Evolutionary conservation across 331 rosid species (phyloP).

Genomic region (Ulmus americana): DNA sequence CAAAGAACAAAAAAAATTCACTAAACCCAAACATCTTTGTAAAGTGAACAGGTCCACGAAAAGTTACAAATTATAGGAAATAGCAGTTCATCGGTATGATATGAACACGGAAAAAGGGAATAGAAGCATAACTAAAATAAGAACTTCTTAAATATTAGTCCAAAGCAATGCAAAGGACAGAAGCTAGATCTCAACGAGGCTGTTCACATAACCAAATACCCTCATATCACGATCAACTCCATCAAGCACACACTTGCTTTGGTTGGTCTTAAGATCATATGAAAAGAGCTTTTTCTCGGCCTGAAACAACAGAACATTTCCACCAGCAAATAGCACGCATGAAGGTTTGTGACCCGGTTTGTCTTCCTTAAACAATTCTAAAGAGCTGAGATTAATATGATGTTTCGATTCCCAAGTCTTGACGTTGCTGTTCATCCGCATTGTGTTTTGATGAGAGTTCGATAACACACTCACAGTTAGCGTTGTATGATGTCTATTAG

Average conservation of each 20-base stretch:
- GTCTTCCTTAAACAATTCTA: background rate
- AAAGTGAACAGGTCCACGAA: no score
- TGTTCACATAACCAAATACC: conserved; percentile 25
- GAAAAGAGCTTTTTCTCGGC: background rate
- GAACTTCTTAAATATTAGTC: no score
- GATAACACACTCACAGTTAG: conserved; percentile 14
- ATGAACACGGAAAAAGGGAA: no score
- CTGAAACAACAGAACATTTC: conserved; percentile 13
- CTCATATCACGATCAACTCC: background rate
- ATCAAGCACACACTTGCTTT: background rate
- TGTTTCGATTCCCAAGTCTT: conserved; percentile 22
- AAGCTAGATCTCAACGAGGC: conserved; percentile 26
- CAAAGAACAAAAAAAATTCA: no score
- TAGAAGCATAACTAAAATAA: no score
- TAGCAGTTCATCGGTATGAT: no score
- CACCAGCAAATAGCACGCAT: conserved; percentile 13
- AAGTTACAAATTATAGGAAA: no score
- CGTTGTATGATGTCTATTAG: background rate
- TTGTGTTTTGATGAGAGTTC: conserved; percentile 31
- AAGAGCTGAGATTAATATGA: background rate
- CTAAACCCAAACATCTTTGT: no score
- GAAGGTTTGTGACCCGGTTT: background rate
- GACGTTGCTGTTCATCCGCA: conserved; percentile 23
- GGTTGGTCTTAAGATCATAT: conserved; percentile 20
- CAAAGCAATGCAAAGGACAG: background rate